Evolutionary conservation across 73 alveolate genomes (phyloP), one percentile per base, ranked within the genome.

Genomic region (Durusdinium trenchii): DNA sequence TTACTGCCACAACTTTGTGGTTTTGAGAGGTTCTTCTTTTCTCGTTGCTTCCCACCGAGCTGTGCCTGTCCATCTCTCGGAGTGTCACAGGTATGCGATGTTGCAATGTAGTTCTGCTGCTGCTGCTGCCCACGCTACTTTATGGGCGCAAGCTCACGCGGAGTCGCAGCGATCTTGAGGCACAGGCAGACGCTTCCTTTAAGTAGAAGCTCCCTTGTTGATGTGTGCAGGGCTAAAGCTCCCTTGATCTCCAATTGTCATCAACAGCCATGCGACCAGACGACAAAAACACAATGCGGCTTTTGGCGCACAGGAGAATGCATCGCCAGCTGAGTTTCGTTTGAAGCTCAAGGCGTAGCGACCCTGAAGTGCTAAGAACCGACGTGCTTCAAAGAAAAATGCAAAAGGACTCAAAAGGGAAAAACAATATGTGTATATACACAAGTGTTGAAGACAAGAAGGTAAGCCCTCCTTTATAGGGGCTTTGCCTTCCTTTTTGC

Each of bases 91-190:
- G 84, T 73, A 73, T 73, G 84, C 84, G 84, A 73, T 73, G 84
- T 35, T 73, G 50, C 84, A 73, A 73, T 73, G 84, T 73, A 73
- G 84, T 38, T 73, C 38, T 35, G 84, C 84, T 73, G 84, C 84
- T 54, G 9, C 20, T 35, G 84, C 84, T 73, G 84, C 84, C 84
- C 30, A 73, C 84, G 20, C 50, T 73, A 42, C 20, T 73, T 16
- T 35, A 42, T 36, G 50, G 84, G 20, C 84, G 84, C 47, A 73
- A 73, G 84, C 84, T 73, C 28, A 73, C 84, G 38, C 48, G 38
- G n/a, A 35, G 84, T 42, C 35, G 84, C 35, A 50, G 20, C 47
- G n/a, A 14, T 50, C 50, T 73, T 32, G 51, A 36, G 28, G 9
- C 9, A 9, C 9, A 54, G 64, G 64, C 64, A 9, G 28, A 20